A percentile compares a stretch with the other conserved stretches of the same genome.
Evolutionary conservation across 805 yeast species (phyloP).

Genomic region (Metschnikowia drakensbergensis): DNA sequence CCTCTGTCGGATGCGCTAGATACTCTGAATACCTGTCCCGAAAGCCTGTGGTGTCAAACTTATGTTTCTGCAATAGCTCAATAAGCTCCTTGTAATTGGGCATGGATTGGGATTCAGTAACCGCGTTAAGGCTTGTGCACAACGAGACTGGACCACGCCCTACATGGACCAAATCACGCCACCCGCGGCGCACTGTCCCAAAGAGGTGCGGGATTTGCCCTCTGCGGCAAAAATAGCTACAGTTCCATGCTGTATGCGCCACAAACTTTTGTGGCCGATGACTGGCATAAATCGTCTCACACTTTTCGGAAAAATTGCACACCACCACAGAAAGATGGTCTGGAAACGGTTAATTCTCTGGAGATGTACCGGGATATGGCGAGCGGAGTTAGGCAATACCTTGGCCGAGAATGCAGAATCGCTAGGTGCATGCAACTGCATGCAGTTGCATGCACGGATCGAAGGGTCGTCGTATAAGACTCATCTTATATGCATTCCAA

Average conservation of each 20-base stretch:
- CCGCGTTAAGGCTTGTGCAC: constrained; percentile 1
- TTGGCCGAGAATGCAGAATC: background rate
- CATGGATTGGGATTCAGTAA: background rate
- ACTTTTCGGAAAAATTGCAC: no score
- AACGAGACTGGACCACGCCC: background rate
- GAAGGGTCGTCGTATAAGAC: background rate
- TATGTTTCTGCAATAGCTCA: constrained; percentile 8
- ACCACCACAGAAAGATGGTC: no score
- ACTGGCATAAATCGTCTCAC: no score
- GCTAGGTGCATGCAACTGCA: background rate
- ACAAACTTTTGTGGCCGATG: background rate
- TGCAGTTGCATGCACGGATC: background rate
- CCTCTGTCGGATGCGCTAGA: background rate
- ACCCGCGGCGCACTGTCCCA: background rate
- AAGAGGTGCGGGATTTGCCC: background rate
- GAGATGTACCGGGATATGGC: background rate
- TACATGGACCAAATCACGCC: background rate
- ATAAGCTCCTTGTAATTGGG: constrained; percentile 4
- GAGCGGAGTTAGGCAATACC: background rate
- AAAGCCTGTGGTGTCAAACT: constrained; percentile 10
- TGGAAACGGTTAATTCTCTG: background rate
- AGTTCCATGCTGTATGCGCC: background rate
- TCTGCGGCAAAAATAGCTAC: no score
- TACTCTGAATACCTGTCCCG: constrained; percentile 1
- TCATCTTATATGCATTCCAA: background rate